These are phyloP conservation scores for Pistacia atlantica DNA, from an alignment of 345 rosid species.

Conservation along the genomic window DNA sequence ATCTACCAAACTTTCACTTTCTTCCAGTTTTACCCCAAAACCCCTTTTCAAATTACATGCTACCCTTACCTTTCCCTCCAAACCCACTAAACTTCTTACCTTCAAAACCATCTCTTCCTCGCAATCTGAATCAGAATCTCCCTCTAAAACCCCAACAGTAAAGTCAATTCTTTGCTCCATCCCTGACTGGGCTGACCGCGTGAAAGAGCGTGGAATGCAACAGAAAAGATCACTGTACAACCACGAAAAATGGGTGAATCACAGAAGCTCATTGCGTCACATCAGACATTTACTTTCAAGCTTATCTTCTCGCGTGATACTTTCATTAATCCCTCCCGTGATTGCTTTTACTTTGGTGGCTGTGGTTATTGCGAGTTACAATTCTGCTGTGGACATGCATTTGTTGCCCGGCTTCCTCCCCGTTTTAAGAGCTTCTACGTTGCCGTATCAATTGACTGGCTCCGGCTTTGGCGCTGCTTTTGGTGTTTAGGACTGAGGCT, in stretches of 20 bases:
- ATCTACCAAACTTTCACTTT: slow-evolving; percentile 33
- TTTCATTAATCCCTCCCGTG: slow-evolving; percentile 90
- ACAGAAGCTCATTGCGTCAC: slow-evolving; percentile 89
- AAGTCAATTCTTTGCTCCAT: slow-evolving; percentile 62
- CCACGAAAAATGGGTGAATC: slow-evolving; percentile 82
- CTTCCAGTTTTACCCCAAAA: slow-evolving; percentile 41
- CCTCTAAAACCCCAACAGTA: slow-evolving; percentile 30
- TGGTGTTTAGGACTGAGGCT: slow-evolving; percentile 93
- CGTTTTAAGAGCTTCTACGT: slow-evolving; percentile 68
- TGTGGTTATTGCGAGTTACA: slow-evolving; percentile 58
- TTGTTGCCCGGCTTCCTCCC: slow-evolving; percentile 70
- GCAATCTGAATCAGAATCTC: slow-evolving; percentile 20
- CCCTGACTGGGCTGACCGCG: slow-evolving; percentile 86
- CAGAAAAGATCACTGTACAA: slow-evolving; percentile 71
- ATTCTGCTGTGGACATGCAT: slow-evolving; percentile 61
- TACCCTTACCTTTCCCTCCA: slow-evolving; percentile 34
- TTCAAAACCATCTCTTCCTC: slow-evolving; percentile 34
- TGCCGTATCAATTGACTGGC: slow-evolving; percentile 92
- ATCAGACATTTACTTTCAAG: slow-evolving; percentile 75
- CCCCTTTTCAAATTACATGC: slow-evolving; percentile 26
- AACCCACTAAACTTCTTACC: slow-evolving; percentile 20
- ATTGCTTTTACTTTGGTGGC: slow-evolving; percentile 72
- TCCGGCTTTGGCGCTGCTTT: slow-evolving; percentile 85
- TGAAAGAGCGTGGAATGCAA: slow-evolving; percentile 81
- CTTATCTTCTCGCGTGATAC: slow-evolving; percentile 73